Percentiles rank a stretch among this genome's conserved stretches.
phyloP scores from a whole-genome alignment of 225 moss, liverwort and hornwort genomes.

The Pseudisothecium myosuroides region DNA sequence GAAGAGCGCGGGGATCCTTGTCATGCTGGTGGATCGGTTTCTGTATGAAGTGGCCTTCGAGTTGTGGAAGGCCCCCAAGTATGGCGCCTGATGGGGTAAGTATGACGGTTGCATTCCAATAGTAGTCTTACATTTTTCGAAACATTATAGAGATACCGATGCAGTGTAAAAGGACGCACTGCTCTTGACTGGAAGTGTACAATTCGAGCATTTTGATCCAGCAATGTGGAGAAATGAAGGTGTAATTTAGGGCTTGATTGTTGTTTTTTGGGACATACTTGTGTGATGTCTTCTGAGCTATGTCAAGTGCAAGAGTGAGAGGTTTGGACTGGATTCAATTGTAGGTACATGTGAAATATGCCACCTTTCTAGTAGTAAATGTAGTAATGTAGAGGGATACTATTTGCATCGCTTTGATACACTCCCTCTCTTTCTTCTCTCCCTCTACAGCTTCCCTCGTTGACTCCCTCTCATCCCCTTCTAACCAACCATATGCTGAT shows the following conservation, averaged over 20 bases:
- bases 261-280: background rate
- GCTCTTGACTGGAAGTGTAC: background rate
- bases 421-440: background rate
- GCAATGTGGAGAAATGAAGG: background rate
- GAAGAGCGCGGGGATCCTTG: conserved; percentile 64
- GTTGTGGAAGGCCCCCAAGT: conserved; percentile 94
- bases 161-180: background rate
- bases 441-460: background rate
- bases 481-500: background rate
- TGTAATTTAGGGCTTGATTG: background rate
- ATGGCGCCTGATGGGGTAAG: conserved; percentile 63
- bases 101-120: background rate
- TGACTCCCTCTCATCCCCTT: background rate
- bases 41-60: conserved; percentile 92
- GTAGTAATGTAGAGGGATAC: too few species aligned
- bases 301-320: too few species aligned
- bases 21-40: conserved; percentile 71
- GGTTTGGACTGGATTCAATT: too few species aligned
- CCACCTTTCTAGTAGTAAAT: too few species aligned
- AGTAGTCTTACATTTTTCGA: too few species aligned
- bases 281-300: too few species aligned
- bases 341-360: too few species aligned
- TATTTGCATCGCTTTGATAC: too few species aligned
- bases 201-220: background rate
- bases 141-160: background rate